Percentiles rank a stretch among this genome's conserved stretches.
These are phyloP conservation scores for Ustilago tritici DNA, from an alignment of 1,284 basidiomycete genomes.

Conservation along the genomic window DNA sequence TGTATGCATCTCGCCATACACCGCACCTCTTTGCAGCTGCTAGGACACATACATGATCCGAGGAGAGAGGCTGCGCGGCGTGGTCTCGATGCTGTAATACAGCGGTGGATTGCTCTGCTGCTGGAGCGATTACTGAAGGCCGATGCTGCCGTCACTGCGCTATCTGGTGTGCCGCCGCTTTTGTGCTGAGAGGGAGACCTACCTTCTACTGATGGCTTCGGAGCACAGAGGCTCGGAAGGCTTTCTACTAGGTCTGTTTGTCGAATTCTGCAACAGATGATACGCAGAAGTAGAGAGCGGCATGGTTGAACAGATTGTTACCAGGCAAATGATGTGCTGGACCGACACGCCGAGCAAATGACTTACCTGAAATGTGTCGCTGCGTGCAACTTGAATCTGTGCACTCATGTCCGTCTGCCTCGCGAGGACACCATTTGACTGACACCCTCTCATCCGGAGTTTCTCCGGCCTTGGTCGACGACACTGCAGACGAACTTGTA, in stretches of 20 bases:
- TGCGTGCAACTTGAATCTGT: constrained; percentile 18
- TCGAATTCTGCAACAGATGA: constrained; percentile 1
- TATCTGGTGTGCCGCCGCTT: too few species aligned
- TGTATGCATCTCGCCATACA: constrained; percentile 1
- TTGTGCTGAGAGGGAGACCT: constrained; percentile 1
- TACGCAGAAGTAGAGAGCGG: neutral
- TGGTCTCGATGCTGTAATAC: neutral
- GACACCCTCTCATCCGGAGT: constrained; percentile 15
- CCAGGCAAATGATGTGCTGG: neutral
- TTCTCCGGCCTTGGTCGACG: neutral
- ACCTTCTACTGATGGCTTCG: constrained; percentile 1
- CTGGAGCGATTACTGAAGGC: neutral
- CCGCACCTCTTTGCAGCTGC: neutral
- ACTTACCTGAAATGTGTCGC: constrained; percentile 31
- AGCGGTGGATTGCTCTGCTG: neutral
- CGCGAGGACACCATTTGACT: constrained; percentile 37
- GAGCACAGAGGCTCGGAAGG: neutral
- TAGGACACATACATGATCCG: neutral
- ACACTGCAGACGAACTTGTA: constrained; percentile 1
- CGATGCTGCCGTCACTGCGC: neutral
- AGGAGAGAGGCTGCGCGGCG: neutral
- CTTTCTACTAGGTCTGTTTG: neutral
- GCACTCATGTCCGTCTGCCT: constrained; percentile 31
- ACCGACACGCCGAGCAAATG: neutral
- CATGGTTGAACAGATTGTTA: neutral